These are phyloP conservation scores for Quambalaria eucalypti DNA, from an alignment of 1,284 basidiomycete species.

Conservation along the genomic window DNA sequence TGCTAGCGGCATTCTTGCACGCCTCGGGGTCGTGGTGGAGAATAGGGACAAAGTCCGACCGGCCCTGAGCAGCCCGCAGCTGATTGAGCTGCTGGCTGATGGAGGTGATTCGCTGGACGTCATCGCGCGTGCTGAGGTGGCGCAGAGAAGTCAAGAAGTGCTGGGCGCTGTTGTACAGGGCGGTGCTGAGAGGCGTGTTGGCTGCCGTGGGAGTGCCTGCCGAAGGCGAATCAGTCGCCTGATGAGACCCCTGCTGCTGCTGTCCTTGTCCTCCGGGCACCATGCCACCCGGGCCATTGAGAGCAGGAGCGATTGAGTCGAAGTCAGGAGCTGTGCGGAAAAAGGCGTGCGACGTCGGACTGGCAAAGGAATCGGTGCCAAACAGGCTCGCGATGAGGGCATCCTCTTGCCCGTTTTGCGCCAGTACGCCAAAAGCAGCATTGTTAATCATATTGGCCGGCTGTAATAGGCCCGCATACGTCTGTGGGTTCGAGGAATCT, in stretches of 20 bases:
- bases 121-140: neutral
- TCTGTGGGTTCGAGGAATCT: too few relatives aligned
- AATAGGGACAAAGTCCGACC: conserved; percentile 2
- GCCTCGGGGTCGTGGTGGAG: neutral
- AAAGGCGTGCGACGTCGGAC: neutral
- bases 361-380: neutral
- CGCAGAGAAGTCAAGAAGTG: neutral
- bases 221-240: too few relatives aligned
- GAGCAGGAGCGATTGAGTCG: too few relatives aligned
- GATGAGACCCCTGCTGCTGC: too few relatives aligned
- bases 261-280: too few relatives aligned
- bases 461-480: too few relatives aligned
- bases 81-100: neutral
- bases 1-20: neutral
- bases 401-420: neutral
- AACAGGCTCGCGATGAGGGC: conserved; percentile 1
- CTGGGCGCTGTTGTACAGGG: neutral
- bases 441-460: too few relatives aligned
- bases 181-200: neutral
- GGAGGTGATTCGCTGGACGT: neutral
- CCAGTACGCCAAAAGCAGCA: too few relatives aligned
- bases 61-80: neutral
- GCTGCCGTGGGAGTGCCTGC: too few relatives aligned
- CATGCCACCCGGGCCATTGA: too few relatives aligned
- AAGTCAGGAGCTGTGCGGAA: too few relatives aligned